A percentile compares a stretch with the other conserved stretches of the same genome.
phyloP scores from a whole-genome alignment of 1,284 basidiomycete species.

The Nidula niveotomentosa region DNA sequence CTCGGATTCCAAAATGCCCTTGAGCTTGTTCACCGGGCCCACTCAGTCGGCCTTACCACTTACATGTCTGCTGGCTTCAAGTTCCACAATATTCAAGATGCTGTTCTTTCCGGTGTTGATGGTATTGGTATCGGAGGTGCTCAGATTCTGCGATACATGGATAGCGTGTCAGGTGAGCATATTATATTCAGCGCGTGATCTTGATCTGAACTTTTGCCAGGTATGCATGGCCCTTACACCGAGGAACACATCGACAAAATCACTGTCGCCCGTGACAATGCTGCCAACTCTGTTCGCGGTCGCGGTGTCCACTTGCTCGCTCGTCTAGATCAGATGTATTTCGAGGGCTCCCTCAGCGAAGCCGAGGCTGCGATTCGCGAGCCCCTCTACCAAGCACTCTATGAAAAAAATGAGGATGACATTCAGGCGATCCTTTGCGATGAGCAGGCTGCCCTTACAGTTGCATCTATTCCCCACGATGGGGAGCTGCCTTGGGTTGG shows the following conservation, averaged over 20 bases:
- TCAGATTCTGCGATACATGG: constrained; percentile 1
- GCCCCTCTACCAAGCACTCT: constrained; percentile 1
- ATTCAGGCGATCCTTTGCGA: constrained; percentile 1
- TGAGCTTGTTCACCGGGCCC: background rate
- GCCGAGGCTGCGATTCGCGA: background rate
- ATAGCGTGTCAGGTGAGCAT: background rate
- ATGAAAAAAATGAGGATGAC: background rate
- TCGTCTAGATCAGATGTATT: constrained; percentile 1
- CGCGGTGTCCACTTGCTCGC: background rate
- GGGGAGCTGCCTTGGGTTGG: background rate
- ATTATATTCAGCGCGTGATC: no score
- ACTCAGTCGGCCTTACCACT: background rate
- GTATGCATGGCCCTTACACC: constrained; percentile 1
- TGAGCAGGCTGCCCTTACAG: background rate
- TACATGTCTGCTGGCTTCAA: constrained; percentile 1
- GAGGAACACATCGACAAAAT: constrained; percentile 1
- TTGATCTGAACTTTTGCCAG: background rate
- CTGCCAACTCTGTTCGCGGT: background rate
- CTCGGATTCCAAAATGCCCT: constrained; percentile 1
- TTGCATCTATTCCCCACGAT: background rate
- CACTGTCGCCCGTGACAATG: background rate
- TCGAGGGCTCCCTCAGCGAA: background rate
- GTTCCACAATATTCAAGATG: constrained; percentile 1
- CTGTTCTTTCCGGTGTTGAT: background rate
- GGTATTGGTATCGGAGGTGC: constrained; percentile 1